Evolutionary conservation across 768 basidiomycete genomes (phyloP).

Genomic region (Mycena vitilis): DNA sequence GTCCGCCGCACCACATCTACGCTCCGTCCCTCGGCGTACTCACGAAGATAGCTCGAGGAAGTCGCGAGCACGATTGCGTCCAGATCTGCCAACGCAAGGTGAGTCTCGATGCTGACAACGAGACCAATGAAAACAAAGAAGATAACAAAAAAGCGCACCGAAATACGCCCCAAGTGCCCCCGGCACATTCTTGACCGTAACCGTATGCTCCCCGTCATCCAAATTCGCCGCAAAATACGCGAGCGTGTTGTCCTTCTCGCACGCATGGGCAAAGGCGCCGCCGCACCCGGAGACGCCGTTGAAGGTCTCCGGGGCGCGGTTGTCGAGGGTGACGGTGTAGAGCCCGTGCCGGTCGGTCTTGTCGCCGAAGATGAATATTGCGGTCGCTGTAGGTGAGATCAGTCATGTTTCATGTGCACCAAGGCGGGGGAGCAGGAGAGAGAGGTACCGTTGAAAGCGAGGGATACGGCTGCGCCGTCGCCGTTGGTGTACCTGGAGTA

Average conservation of each 20-base stretch:
- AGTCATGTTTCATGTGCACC: no score
- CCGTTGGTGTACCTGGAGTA: slow-evolving; percentile 32
- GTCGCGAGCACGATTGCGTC: not conserved
- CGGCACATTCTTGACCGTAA: slow-evolving; percentile 29
- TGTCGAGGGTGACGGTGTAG: slow-evolving; percentile 38
- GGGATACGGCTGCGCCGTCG: slow-evolving; percentile 22
- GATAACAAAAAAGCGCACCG: no score
- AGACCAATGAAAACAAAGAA: no score
- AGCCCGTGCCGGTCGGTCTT: slow-evolving; percentile 39
- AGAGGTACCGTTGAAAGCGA: slow-evolving; percentile 31
- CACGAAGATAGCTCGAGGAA: not conserved
- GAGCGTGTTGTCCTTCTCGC: slow-evolving; percentile 36
- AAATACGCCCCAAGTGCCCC: slow-evolving; percentile 34
- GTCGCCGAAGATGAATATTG: slow-evolving; percentile 37
- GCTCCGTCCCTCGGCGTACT: no score
- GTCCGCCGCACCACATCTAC: no score
- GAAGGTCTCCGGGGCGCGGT: slow-evolving; percentile 17
- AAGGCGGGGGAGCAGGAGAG: no score
- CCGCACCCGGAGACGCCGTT: slow-evolving; percentile 38
- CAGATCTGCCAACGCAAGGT: not conserved
- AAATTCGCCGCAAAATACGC: slow-evolving; percentile 29
- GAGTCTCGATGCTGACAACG: no score
- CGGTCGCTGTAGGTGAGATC: no score
- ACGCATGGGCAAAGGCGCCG: slow-evolving; percentile 33
- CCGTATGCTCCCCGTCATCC: slow-evolving; percentile 5